Conservation (phyloP, 768 basidiomycete genomes). For the Boletus subcaerulescens region DNA sequence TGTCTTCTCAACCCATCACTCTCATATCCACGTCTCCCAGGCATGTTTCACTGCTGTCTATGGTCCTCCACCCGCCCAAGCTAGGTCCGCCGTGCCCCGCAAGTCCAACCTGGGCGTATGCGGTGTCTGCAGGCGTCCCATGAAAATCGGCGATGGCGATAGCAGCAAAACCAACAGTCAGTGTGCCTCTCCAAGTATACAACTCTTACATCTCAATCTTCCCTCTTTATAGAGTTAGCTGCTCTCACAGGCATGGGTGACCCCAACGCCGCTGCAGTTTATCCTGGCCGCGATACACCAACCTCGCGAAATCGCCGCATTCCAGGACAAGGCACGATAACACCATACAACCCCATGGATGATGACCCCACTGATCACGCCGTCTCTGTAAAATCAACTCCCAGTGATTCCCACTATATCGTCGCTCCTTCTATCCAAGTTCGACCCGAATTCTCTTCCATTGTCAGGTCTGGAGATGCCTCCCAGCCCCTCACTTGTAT, state of each 20-base stretch:
- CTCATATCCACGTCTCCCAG: conserved; percentile 36
- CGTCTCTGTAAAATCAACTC: conserved; percentile 46
- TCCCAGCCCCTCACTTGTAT: conserved; percentile 92
- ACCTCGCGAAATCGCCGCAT: conserved; percentile 34
- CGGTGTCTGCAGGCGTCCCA: conserved; percentile 93
- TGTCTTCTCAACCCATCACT: background rate
- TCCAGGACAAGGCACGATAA: conserved; percentile 20
- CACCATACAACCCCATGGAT: conserved; percentile 63
- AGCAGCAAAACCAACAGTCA: conserved; percentile 84
- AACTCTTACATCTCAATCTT: conserved; percentile 4
- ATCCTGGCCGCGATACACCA: conserved; percentile 63
- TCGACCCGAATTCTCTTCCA: conserved; percentile 84
- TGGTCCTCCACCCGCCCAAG: conserved; percentile 71
- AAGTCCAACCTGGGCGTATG: conserved; percentile 90
- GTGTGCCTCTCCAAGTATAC: conserved; percentile 17
- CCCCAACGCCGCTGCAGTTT: conserved; percentile 50
- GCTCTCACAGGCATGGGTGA: conserved; percentile 89
- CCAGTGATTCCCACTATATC: conserved; percentile 60
- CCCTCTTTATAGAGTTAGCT: conserved; percentile 70
- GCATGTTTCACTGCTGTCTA: conserved; percentile 98
- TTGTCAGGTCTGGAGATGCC: conserved; percentile 63
- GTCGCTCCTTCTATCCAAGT: conserved; percentile 93
- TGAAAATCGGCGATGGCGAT: conserved; percentile 92
- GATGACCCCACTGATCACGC: conserved; percentile 81
- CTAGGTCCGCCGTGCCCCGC: conserved; percentile 52